phyloP scores from a whole-genome alignment of 208 protist genomes.

The Crithidia sp. region DNA sequence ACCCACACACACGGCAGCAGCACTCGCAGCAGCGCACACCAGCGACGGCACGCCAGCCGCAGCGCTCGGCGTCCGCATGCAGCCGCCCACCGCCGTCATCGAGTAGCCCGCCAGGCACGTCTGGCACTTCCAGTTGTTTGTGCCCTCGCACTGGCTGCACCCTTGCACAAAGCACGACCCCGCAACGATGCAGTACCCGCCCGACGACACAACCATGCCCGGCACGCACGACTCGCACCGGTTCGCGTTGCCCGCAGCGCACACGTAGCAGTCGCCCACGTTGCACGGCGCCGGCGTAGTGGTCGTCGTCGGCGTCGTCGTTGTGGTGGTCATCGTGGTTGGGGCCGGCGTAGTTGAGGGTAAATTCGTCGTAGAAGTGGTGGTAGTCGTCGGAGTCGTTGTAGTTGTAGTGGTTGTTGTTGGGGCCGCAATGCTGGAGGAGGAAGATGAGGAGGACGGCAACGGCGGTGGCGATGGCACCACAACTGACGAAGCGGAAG shows the following conservation, averaged over 20 bases:
- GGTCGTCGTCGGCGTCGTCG: not conserved
- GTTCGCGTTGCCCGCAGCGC: constrained; percentile 5
- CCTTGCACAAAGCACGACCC: constrained; percentile 3
- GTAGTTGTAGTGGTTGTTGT: not conserved
- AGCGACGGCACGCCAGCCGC: not conserved
- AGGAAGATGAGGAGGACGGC: not conserved
- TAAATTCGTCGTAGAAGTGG: not conserved
- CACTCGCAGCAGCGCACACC: not conserved
- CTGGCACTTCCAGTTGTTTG: constrained; percentile 9
- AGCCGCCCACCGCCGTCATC: not conserved
- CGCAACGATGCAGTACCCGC: constrained; percentile 8
- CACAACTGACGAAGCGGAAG: not conserved
- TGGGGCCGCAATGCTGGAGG: not conserved
- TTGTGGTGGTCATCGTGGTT: not conserved
- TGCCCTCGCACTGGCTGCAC: constrained; percentile 1
- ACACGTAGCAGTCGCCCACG: constrained; percentile 3
- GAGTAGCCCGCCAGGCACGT: constrained; percentile 6
- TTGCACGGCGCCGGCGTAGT: constrained; percentile 8
- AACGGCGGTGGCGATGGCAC: too few relatives aligned
- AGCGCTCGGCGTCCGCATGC: not conserved
- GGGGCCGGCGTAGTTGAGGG: not conserved
- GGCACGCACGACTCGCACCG: constrained; percentile 12
- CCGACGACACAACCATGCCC: constrained; percentile 5
- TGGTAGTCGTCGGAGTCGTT: not conserved
- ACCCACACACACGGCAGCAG: not conserved